Percentiles rank a stretch among this genome's conserved stretches.
These are phyloP conservation scores for Penicillium longicatenatum DNA, from an alignment of 495 filamentous ascomycete genomes.

Conservation along the genomic window DNA sequence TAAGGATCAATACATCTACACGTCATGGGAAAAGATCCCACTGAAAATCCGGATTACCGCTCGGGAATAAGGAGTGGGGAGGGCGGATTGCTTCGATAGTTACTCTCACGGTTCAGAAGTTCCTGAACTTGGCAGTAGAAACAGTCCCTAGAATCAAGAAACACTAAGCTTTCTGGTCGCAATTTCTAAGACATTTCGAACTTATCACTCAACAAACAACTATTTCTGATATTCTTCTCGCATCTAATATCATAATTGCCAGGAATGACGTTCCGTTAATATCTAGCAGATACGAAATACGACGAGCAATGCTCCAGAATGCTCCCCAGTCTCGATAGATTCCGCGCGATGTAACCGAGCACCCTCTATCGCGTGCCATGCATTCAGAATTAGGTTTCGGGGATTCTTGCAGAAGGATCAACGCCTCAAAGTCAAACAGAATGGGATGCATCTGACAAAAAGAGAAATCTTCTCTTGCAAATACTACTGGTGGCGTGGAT, in stretches of 20 bases:
- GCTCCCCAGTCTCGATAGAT: neutral
- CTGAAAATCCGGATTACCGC: constrained; percentile 7
- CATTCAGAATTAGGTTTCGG: neutral
- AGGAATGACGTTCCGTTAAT: neutral
- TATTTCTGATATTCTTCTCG: neutral
- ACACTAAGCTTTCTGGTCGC: neutral
- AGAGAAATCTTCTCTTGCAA: neutral
- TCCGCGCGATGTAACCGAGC: neutral
- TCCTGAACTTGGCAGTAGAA: neutral
- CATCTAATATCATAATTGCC: neutral
- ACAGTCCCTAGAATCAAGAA: neutral
- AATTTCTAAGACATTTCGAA: neutral
- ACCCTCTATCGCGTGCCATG: neutral
- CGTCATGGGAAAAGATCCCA: constrained; percentile 8
- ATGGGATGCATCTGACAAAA: neutral
- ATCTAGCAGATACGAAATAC: neutral
- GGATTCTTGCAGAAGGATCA: neutral
- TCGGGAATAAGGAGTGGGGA: neutral
- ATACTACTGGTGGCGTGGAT: too few species aligned
- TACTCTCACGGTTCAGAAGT: neutral
- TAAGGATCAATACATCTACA: constrained; percentile 5
- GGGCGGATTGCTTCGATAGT: neutral
- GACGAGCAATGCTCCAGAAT: neutral
- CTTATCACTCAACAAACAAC: neutral
- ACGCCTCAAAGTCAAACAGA: neutral